Evolutionary conservation across 2,329 filamentous ascomycete species (phyloP), one percentile per base, ranked within the genome.

Genomic region (Cladorrhinum sp.): DNA sequence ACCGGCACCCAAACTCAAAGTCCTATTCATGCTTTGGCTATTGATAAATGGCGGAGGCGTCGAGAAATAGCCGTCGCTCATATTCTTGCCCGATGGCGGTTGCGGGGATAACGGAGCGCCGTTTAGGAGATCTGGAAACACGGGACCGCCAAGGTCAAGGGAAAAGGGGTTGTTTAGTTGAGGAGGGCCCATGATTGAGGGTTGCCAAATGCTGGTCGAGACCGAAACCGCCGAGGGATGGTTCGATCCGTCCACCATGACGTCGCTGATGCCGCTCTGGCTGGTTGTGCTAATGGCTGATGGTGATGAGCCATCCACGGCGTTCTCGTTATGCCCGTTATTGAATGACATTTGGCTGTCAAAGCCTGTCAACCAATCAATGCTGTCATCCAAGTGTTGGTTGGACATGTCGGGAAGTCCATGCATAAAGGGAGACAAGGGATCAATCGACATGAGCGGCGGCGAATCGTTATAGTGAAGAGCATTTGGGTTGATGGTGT

Each of bases 201-300:
- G 81, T 69, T 89, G 85, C 87, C 89, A 92, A 78, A 90, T 86
- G 55, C 79, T 78, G 2, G 79, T 76, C 20, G 80, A 76, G 60
- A 81, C 76, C 39, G 82, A 79, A 21, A 46, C 42, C n/a, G 42
- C 42, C 7, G 42, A 46, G 46, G 88, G 86, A 74, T 88, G 88
- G 73, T 87, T 89, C 39, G 85, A 86, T 62, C 91, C 91, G 74
- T 97, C 92, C 61, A 95, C 81, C 88, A 96, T 92, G 62, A 92
- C 86, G 73, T 98, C 95, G 75, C 91, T 96, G 74, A 93, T 90
- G 55, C 89, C 91, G 73, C 90, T 94, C 71, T 96, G 93, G 75
- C 93, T 98, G 62, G 91, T 91, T 49, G 91, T 96, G 78, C 94
- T 98, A 74, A 98, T 94, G 52, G 92, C 92, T 8, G 95, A 98